A percentile compares a stretch with the other conserved stretches of the same genome.
These are phyloP conservation scores for Leavenworthia alabamica DNA, from an alignment of 345 rosid genomes.

Conservation along the genomic window DNA sequence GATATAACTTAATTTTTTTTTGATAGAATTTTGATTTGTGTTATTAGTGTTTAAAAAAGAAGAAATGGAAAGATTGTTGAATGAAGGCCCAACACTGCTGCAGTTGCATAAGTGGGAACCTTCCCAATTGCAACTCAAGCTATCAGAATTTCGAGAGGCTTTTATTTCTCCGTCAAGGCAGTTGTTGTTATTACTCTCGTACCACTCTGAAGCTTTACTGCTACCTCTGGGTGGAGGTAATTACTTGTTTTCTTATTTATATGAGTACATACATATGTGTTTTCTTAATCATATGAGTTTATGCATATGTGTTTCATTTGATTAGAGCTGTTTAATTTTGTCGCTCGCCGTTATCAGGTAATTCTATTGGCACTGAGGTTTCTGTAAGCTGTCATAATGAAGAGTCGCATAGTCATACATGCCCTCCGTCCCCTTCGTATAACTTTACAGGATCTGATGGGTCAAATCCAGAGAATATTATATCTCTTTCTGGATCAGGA, in stretches of 20 bases:
- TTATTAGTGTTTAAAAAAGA: constrained; percentile 16
- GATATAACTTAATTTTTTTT: neutral
- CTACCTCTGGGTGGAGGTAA: constrained; percentile 68
- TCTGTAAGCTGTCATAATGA: constrained; percentile 27
- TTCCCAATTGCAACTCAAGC: constrained; percentile 43
- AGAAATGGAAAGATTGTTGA: constrained; percentile 50
- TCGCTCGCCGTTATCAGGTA: constrained; percentile 30
- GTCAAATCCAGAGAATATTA: constrained; percentile 41
- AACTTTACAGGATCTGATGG: constrained; percentile 24
- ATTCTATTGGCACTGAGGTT: constrained; percentile 28
- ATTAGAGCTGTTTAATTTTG: neutral
- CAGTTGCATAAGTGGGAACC: constrained; percentile 81
- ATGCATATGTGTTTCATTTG: constrained; percentile 8
- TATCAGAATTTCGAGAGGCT: constrained; percentile 81
- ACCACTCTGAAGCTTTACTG: constrained; percentile 61
- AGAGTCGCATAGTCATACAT: constrained; percentile 37
- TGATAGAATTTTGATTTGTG: neutral
- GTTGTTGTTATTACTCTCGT: constrained; percentile 54
- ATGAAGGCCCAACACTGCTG: constrained; percentile 52
- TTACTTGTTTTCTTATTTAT: constrained; percentile 1
- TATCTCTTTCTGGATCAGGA: constrained; percentile 47
- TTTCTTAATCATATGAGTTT: neutral
- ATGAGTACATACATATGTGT: neutral
- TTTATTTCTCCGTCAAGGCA: constrained; percentile 86
- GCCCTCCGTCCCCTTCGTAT: constrained; percentile 11